Evolutionary conservation across 371 early-diverging fungal species (phyloP).

Genomic region (Vairimorpha necatrix): DNA sequence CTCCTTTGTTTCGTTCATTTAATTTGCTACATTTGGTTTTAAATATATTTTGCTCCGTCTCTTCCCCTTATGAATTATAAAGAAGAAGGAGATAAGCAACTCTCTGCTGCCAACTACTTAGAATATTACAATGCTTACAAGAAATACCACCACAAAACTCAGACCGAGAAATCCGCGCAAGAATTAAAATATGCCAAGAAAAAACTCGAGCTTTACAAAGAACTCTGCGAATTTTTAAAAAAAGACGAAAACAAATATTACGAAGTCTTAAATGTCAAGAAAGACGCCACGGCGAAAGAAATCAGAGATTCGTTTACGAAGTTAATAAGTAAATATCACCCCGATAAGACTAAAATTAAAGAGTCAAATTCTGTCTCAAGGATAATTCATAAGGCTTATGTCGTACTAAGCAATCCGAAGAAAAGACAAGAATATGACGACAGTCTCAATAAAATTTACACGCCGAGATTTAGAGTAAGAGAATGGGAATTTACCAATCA

Average conservation of each 20-base stretch:
- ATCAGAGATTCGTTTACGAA: conserved; percentile 91
- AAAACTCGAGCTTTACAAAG: conserved; percentile 25
- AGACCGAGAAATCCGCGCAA: conserved; percentile 5
- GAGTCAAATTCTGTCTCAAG: conserved; percentile 86
- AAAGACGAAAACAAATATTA: conserved; percentile 50
- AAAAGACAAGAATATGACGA: conserved; percentile 79
- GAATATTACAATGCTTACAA: conserved; percentile 23
- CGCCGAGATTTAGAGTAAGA: background rate
- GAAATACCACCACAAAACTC: conserved; percentile 14
- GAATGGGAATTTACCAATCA: background rate
- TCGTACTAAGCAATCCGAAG: conserved; percentile 78
- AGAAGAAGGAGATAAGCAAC: conserved; percentile 9
- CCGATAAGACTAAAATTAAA: conserved; percentile 84
- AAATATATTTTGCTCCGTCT: no score
- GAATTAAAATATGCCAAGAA: conserved; percentile 31
- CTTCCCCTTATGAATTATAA: conserved; percentile 27
- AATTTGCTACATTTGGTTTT: no score
- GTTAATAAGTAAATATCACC: conserved; percentile 81
- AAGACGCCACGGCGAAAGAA: conserved; percentile 73
- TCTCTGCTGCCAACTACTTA: conserved; percentile 14
- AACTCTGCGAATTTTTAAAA: conserved; percentile 39
- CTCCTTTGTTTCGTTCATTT: no score
- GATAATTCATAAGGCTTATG: conserved; percentile 82
- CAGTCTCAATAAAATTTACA: background rate
- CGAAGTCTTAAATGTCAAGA: conserved; percentile 72